Evolutionary conservation across 345 rosid genomes (phyloP).

Genomic region (Schrenkiella parvula): DNA sequence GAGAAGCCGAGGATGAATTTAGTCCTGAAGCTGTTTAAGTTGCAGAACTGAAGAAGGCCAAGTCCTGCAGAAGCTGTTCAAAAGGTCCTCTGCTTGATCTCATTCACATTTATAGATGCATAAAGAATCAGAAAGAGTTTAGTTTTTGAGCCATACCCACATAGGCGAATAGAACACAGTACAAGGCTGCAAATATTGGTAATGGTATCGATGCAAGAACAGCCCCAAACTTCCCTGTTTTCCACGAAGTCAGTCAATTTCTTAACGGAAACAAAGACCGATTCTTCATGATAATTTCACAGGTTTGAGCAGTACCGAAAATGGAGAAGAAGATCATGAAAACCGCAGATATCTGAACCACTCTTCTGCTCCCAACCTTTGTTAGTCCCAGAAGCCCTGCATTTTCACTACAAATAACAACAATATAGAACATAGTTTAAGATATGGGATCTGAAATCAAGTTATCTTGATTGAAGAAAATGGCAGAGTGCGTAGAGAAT

Average conservation of each 20-base stretch:
- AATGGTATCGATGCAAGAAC: slow-evolving; percentile 84
- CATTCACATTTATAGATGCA: background rate
- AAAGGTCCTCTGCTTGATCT: background rate
- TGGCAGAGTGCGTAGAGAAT: background rate
- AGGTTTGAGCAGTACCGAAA: slow-evolving; percentile 42
- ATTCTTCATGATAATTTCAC: background rate
- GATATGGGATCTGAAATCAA: background rate
- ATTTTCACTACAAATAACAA: slow-evolving; percentile 59
- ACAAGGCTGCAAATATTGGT: slow-evolving; percentile 76
- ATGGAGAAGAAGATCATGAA: slow-evolving; percentile 94
- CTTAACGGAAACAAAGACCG: background rate
- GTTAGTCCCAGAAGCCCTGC: slow-evolving; percentile 88
- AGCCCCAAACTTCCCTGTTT: slow-evolving; percentile 89
- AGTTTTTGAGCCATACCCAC: slow-evolving; percentile 53
- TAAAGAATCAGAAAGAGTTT: background rate
- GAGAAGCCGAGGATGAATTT: slow-evolving; percentile 80
- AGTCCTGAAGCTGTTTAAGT: slow-evolving; percentile 80
- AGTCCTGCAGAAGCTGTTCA: slow-evolving; percentile 77
- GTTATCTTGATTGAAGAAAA: background rate
- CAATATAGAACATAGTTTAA: slow-evolving; percentile 5
- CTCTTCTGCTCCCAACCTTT: slow-evolving; percentile 81
- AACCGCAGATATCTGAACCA: slow-evolving; percentile 64
- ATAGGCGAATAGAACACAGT: slow-evolving; percentile 79
- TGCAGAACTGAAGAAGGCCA: slow-evolving; percentile 76
- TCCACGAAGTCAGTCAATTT: background rate